Conservation (phyloP, 768 basidiomycete genomes). For the Rhizopogon vulgaris region DNA sequence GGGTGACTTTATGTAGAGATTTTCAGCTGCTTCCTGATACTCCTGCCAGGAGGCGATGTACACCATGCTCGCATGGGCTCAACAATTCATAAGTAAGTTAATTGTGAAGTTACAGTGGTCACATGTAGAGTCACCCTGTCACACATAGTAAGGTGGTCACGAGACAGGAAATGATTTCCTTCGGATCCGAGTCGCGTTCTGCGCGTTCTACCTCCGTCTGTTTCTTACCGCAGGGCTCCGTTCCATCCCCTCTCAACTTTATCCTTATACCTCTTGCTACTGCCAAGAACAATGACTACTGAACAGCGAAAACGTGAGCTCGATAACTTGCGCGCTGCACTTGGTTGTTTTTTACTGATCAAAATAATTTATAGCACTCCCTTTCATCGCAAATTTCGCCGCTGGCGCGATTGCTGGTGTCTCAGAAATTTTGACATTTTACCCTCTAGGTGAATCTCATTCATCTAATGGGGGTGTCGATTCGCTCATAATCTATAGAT, state of each 20-base stretch:
- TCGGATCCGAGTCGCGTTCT: neutral
- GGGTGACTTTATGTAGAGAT: constrained; percentile 75
- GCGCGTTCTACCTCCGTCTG: constrained; percentile 1
- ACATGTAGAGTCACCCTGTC: constrained; percentile 7
- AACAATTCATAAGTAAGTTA: neutral
- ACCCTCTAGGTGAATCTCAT: constrained; percentile 71
- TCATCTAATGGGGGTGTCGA: neutral
- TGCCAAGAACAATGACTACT: constrained; percentile 16
- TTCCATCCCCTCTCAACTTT: neutral
- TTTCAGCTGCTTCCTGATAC: constrained; percentile 85
- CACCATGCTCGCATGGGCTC: constrained; percentile 63
- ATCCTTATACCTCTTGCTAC: neutral
- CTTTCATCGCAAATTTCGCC: constrained; percentile 84
- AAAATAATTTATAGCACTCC: constrained; percentile 51
- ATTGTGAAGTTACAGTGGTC: constrained; percentile 12
- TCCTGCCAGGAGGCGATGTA: constrained; percentile 90
- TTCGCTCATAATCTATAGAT: constrained; percentile 46
- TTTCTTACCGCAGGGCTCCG: neutral
- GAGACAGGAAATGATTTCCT: neutral
- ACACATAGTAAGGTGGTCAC: neutral
- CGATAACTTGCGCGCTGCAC: neutral
- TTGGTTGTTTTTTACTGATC: constrained; percentile 1
- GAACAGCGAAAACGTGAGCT: constrained; percentile 28
- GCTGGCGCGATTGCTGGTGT: constrained; percentile 96
- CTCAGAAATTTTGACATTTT: constrained; percentile 78